These are phyloP conservation scores for Tolypocladium tropicale DNA, from an alignment of 2,329 filamentous ascomycete species.

Conservation along the genomic window DNA sequence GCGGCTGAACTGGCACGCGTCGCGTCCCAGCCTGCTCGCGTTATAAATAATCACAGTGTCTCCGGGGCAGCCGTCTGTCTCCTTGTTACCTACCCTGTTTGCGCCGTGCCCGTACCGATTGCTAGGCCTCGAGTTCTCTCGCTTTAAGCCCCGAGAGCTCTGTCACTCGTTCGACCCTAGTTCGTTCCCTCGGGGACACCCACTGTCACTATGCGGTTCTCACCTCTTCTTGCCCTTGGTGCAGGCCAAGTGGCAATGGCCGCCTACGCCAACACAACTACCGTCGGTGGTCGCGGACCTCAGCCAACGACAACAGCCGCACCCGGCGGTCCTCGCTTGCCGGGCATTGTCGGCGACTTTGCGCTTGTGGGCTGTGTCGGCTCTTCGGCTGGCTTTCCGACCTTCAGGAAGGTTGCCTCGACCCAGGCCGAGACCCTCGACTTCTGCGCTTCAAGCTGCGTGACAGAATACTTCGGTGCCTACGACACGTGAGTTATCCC, in stretches of 20 bases:
- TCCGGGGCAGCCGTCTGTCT: neutral
- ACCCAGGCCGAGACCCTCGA: constrained; percentile 13
- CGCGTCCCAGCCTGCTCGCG: neutral
- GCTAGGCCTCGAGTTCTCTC: constrained; percentile 21
- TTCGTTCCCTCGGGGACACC: constrained; percentile 5
- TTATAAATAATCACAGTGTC: neutral
- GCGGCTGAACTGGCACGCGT: neutral
- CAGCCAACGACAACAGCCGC: constrained; percentile 1
- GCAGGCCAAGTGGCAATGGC: constrained; percentile 19
- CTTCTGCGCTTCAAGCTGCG: constrained; percentile 13
- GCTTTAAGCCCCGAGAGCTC: constrained; percentile 15
- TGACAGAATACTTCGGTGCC: constrained; percentile 14
- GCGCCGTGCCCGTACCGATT: too few species aligned
- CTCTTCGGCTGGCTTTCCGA: constrained; percentile 11
- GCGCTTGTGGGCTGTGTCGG: constrained; percentile 15
- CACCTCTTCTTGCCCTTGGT: constrained; percentile 18
- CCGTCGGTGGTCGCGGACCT: constrained; percentile 3
- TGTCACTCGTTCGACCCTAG: constrained; percentile 7
- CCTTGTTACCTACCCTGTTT: constrained; percentile 6
- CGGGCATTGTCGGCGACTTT: constrained; percentile 10
- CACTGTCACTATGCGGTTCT: constrained; percentile 19
- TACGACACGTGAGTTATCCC: constrained; percentile 11
- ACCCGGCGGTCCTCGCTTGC: constrained; percentile 4
- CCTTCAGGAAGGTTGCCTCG: constrained; percentile 9
- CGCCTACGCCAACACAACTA: constrained; percentile 10